These are phyloP conservation scores for Beta corolliflora DNA, from an alignment of 179 eudicot genomes.

Conservation along the genomic window DNA sequence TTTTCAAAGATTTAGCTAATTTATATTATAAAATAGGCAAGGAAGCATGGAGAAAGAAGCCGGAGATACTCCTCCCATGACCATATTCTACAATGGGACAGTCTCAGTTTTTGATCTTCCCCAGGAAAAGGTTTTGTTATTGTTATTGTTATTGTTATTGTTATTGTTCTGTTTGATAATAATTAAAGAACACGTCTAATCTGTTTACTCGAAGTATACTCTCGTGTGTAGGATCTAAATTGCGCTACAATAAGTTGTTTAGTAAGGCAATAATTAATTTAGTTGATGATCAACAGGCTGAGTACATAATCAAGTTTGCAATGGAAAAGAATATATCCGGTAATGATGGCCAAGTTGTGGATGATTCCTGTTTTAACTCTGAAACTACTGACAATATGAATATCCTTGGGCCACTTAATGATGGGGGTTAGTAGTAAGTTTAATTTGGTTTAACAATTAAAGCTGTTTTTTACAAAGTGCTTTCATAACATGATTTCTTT, in stretches of 20 bases:
- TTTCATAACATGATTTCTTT: too few species aligned
- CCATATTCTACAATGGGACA: slow-evolving; percentile 67
- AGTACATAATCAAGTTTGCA: slow-evolving; percentile 48
- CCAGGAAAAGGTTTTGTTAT: slow-evolving; percentile 38
- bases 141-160: background rate
- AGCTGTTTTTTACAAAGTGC: too few species aligned
- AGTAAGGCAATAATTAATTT: background rate
- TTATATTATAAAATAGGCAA: background rate
- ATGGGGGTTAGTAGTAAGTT: slow-evolving; percentile 35
- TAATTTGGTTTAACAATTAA: background rate
- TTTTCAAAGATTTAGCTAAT: background rate
- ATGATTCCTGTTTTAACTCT: slow-evolving; percentile 2
- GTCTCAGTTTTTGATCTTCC: slow-evolving; percentile 62
- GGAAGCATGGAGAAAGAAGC: slow-evolving; percentile 17
- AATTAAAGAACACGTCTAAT: too few species aligned
- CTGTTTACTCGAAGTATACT: background rate
- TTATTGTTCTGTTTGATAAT: background rate
- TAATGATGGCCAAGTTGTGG: background rate
- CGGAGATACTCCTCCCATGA: slow-evolving; percentile 40
- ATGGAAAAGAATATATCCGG: slow-evolving; percentile 18
- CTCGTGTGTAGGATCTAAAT: background rate
- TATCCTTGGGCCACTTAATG: slow-evolving; percentile 24
- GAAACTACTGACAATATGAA: background rate
- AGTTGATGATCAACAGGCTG: slow-evolving; percentile 36
- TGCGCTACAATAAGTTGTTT: background rate